Base-by-base conservation (phyloP, 2,329 filamentous ascomycete species). In the Camillea tinctor region DNA sequence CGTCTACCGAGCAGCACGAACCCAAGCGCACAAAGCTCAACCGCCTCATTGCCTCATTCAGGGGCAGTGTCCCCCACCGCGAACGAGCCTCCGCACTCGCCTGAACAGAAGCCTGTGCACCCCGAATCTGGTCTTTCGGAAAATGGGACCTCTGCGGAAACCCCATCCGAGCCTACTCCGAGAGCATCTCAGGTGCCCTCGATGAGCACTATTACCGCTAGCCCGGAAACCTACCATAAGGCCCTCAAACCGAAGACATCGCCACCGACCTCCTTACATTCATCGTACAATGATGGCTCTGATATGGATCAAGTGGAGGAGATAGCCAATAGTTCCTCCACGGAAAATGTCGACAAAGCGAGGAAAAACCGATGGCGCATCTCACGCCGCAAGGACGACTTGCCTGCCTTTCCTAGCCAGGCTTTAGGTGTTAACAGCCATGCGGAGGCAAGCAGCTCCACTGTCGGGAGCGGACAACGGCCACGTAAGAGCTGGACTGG, bases 11-110 rank as follows among this genome's bases (percentile, higher is more conserved):
- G 87, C 50, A 92, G 91, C 70, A 77, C 90, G 21, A 93, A 92
- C 67, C 89, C 88, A 20, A 97, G 94, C 72, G 93, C 94, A 0
- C 93, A 97, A 65, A 97, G 93, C 71, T 98, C 95, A 17, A 90
- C 86, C 6, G 86, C 90, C 17, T 97, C 93, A 7, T 79, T 96
- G 17, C 73, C 78, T 5, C 75, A 80, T 48, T 80, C 79, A 13
- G 74, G 77, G 50, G 71, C 76, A 9, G 74, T 75, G 1, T 84
- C 83, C 5, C 83, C 36, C 17, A 44, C 84, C 1, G 74, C 70
- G 36, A 62, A 72, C 21, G 84, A 86, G 64, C 61, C 71, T 3
- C 57, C 74, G 1, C 82, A 84, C 60, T 81, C 81, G 0, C 68
- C 83, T 61, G 82, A 85, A 21, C 68, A 61, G 22, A 64, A 60